Evolutionary conservation across 1,284 basidiomycete genomes (phyloP).

Genomic region (Microbotryomycetes sp.): DNA sequence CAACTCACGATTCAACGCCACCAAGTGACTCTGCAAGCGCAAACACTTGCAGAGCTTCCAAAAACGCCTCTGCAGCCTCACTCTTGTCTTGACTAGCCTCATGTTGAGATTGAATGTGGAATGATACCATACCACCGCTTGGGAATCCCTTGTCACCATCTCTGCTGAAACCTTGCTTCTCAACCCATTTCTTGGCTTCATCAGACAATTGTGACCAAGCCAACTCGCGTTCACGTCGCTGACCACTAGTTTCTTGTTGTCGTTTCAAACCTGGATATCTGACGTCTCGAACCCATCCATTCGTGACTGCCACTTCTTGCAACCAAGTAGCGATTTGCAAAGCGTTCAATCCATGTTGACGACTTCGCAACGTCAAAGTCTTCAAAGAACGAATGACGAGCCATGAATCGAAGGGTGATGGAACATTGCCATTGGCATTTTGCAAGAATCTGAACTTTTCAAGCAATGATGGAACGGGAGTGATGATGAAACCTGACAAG

Average conservation of each 20-base stretch:
- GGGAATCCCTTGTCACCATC: constrained; percentile 56
- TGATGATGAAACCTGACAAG: constrained; percentile 73
- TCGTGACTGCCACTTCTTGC: constrained; percentile 46
- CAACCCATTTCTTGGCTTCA: constrained; percentile 41
- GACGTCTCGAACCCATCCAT: constrained; percentile 59
- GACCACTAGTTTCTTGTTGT: constrained; percentile 9
- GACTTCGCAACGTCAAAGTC: constrained; percentile 76
- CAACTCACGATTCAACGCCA: constrained; percentile 79
- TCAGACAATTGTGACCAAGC: constrained; percentile 60
- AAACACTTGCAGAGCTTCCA: constrained; percentile 64
- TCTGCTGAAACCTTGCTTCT: constrained; percentile 35
- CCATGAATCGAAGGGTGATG: constrained; percentile 80
- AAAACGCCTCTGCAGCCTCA: constrained; percentile 55
- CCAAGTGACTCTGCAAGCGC: constrained; percentile 84
- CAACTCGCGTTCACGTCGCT: constrained; percentile 31
- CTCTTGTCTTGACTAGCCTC: constrained; percentile 11
- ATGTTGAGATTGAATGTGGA: constrained; percentile 45
- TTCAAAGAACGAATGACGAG: constrained; percentile 75
- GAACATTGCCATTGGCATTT: constrained; percentile 54
- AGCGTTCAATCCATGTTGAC: constrained; percentile 78
- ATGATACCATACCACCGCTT: constrained; percentile 76
- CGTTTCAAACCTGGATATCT: constrained; percentile 75
- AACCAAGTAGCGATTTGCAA: constrained; percentile 67
- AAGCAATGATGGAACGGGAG: constrained; percentile 53
- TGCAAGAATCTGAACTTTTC: constrained; percentile 75